A percentile compares a stretch with the other conserved stretches of the same genome.
Conservation (phyloP, 2,329 filamentous ascomycete genomes). For the Neonectria hederae region DNA sequence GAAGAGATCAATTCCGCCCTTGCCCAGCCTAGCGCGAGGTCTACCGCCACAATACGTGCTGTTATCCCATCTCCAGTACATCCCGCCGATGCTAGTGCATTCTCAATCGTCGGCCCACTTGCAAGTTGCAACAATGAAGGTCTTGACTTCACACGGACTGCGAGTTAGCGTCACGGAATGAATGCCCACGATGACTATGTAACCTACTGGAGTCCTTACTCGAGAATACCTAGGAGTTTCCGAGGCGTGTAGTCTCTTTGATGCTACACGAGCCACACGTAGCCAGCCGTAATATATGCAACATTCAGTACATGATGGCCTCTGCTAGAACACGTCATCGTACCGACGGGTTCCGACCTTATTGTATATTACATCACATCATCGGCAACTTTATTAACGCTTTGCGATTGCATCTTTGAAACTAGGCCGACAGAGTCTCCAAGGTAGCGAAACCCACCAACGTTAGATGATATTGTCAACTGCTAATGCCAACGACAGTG, state of each 20-base stretch:
- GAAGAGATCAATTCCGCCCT: slow-evolving; percentile 23
- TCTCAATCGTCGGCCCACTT: not conserved
- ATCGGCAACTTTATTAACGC: not conserved
- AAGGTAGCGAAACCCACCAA: not conserved
- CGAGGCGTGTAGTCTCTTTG: not conserved
- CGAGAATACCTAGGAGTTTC: not conserved
- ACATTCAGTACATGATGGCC: not conserved
- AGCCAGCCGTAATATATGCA: not conserved
- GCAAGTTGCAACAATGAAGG: not conserved
- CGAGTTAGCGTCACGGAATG: not conserved
- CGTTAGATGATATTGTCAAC: not conserved
- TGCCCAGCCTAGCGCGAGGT: slow-evolving; percentile 14
- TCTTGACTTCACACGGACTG: not conserved
- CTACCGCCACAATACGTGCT: slow-evolving; percentile 20
- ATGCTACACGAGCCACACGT: slow-evolving; percentile 4
- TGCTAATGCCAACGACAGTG: not conserved
- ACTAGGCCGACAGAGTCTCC: not conserved
- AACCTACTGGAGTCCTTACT: not conserved
- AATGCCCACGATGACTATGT: not conserved
- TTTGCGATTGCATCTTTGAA: not conserved
- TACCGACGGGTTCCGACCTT: not conserved
- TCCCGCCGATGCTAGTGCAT: slow-evolving; percentile 7
- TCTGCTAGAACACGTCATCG: not conserved
- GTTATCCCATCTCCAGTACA: slow-evolving; percentile 8
- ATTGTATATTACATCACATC: not conserved